Evolutionary conservation across 768 basidiomycete species (phyloP), one percentile per base, ranked within the genome.

Genomic region (Podaxis mareebaensis): DNA sequence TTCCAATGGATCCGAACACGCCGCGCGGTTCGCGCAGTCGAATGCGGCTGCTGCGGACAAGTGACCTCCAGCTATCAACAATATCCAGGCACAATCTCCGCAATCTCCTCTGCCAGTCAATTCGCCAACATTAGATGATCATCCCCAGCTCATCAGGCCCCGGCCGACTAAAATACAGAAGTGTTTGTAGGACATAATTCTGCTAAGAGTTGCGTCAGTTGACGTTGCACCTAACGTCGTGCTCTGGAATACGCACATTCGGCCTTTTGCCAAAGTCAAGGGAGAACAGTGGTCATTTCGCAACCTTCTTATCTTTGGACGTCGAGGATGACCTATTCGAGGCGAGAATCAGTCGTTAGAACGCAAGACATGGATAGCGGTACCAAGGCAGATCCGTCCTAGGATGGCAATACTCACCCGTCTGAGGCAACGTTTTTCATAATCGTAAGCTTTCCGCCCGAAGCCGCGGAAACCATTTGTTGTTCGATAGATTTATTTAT

Each of bases 401-500:
- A 4, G 22, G 36, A 44, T 28, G 42, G 10, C 17, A 17, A 40
- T 17, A 70, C 78, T 66, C 66, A 83, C 82, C 67, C 70, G 66
- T 85, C 82, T 42, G 79, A 72, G 20, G 74, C 79, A 13, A 77
- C 74, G 65, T 88, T 85, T 77, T 91, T 92, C 94, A 98, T 94
- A 73, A 98, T 95, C 30, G 93, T 93, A 65, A 98, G 81, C 73
- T 93, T 94, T 42, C 95, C 95, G 48, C 88, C 81, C 4, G 92
- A 94, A 3, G 95, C 95, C 6, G 94, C 94, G 54, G 86, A 79
- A 12, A 93, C 91, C 87, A 95, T 93, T 75, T 96, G 95, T 60
- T 84, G 82, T 74, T 98, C 95, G 69, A 98, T 95, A 22, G 91
- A 92, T 73, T 86, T 88, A 74, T 92, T 94, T 72, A 97, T 95